These are phyloP conservation scores for Ostreobium quekettii DNA, from an alignment of 139 green algal species.

Conservation along the genomic window DNA sequence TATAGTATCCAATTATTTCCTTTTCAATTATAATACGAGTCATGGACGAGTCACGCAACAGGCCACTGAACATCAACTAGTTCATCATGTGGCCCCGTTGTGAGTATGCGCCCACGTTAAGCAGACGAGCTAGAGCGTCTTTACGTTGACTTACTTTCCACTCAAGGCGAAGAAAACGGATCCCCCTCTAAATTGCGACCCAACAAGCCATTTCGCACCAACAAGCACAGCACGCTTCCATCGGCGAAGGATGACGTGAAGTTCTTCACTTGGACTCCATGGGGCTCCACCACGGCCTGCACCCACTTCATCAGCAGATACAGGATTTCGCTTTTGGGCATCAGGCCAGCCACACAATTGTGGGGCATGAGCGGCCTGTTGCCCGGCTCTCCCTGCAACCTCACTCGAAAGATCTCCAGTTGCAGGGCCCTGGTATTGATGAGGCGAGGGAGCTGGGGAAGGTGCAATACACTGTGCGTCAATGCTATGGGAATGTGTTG, in stretches of 20 bases:
- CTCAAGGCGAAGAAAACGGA: no score
- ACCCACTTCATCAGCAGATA: conserved; percentile 59
- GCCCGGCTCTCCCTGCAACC: not conserved
- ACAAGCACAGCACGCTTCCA: conserved; percentile 58
- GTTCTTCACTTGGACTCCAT: conserved; percentile 42
- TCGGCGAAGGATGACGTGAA: conserved; percentile 62
- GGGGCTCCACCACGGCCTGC: conserved; percentile 44
- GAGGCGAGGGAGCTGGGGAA: conserved; percentile 19
- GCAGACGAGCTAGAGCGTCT: no score
- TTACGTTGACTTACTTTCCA: no score
- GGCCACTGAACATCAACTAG: no score
- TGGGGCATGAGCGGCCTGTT: not conserved
- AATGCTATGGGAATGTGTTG: not conserved
- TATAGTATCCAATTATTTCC: no score
- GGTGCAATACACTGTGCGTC: no score
- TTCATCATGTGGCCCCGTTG: no score
- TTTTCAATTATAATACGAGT: no score
- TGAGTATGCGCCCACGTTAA: no score
- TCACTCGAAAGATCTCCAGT: conserved; percentile 22
- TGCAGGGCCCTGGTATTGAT: conserved; percentile 9
- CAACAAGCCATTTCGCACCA: conserved; percentile 39
- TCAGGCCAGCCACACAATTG: conserved; percentile 12
- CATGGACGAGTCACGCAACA: no score
- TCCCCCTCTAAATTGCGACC: not conserved
- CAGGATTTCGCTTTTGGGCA: conserved; percentile 4